Evolutionary conservation across 2,329 filamentous ascomycete species (phyloP).

Genomic region (Whalleya microplaca): DNA sequence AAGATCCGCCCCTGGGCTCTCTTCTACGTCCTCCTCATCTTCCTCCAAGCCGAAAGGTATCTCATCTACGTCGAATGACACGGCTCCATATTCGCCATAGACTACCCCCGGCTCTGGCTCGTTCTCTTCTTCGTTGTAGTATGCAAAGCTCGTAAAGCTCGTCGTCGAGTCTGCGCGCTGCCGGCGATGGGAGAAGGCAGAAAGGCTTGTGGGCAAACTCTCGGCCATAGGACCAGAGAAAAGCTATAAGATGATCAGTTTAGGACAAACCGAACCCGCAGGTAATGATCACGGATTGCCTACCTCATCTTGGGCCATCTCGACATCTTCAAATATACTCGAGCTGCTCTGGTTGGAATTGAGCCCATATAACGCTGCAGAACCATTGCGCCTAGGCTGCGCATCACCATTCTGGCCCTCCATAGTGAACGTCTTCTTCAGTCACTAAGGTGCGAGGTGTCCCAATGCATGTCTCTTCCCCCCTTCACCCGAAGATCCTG

Average conservation of each 20-base stretch:
- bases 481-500: slow-evolving; percentile 1
- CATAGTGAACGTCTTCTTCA: slow-evolving; percentile 20
- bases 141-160: slow-evolving; percentile 92
- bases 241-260: slow-evolving; percentile 51
- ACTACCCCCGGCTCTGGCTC: slow-evolving; percentile 44
- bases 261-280: slow-evolving; percentile 19
- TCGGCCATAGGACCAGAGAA: slow-evolving; percentile 94
- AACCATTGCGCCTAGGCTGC: slow-evolving; percentile 23
- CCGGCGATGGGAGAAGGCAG: slow-evolving; percentile 87
- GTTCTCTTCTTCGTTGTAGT: slow-evolving; percentile 72
- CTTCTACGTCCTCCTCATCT: slow-evolving; percentile 31
- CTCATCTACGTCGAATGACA: slow-evolving; percentile 36
- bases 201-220: slow-evolving; percentile 90
- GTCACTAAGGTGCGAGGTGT: background rate
- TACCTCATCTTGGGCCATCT: slow-evolving; percentile 97
- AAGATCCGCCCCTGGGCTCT: slow-evolving; percentile 46
- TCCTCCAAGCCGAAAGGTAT: slow-evolving; percentile 37
- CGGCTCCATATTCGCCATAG: slow-evolving; percentile 43
- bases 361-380: slow-evolving; percentile 60
- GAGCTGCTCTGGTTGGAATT: slow-evolving; percentile 72
- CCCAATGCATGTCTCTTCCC: slow-evolving; percentile 6
- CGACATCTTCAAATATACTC: slow-evolving; percentile 92
- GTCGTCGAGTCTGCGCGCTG: slow-evolving; percentile 79
- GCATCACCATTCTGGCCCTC: slow-evolving; percentile 28
- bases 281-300: slow-evolving; percentile 4